These are phyloP conservation scores for maize (Zea mays) DNA, from an alignment of 176 grass and related monocot genomes.

Conservation along the genomic window DNA sequence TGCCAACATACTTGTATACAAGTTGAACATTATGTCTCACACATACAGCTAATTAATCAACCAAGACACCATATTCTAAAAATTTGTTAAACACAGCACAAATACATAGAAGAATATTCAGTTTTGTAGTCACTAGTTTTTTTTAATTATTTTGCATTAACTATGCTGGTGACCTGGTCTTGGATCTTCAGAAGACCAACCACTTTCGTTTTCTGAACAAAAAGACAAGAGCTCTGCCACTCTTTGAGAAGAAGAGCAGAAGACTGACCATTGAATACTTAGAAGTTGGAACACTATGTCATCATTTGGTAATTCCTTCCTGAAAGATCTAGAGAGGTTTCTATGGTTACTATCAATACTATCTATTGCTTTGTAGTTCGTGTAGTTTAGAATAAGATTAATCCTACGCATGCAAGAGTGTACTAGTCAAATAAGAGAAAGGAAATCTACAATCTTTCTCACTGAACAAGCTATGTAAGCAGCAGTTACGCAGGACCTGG, in stretches of 20 bases:
- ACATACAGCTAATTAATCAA: not conserved
- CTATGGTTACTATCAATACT: not conserved
- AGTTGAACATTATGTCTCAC: not conserved
- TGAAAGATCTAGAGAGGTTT: constrained; percentile 19
- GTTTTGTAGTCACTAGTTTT: not conserved
- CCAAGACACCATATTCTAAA: not conserved
- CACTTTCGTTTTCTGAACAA: too few relatives aligned
- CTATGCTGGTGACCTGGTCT: not conserved
- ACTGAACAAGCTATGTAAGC: not conserved
- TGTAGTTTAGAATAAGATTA: constrained; percentile 1
- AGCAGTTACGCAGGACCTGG: not conserved
- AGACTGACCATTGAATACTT: not conserved
- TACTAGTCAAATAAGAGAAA: constrained; percentile 26
- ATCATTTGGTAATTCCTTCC: constrained; percentile 29
- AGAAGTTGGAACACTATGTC: constrained; percentile 15
- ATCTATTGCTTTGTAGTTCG: not conserved
- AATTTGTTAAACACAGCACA: constrained; percentile 4
- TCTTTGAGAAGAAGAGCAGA: not conserved
- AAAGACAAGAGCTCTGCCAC: not conserved
- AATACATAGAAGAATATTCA: not conserved
- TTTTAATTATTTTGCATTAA: constrained; percentile 24
- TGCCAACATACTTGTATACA: not conserved
- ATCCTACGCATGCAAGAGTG: not conserved
- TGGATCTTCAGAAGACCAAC: constrained; percentile 18
- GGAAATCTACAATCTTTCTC: constrained; percentile 9